Conservation (phyloP, 441 rosid genomes). For the Pelargonium myrrhifolium region DNA sequence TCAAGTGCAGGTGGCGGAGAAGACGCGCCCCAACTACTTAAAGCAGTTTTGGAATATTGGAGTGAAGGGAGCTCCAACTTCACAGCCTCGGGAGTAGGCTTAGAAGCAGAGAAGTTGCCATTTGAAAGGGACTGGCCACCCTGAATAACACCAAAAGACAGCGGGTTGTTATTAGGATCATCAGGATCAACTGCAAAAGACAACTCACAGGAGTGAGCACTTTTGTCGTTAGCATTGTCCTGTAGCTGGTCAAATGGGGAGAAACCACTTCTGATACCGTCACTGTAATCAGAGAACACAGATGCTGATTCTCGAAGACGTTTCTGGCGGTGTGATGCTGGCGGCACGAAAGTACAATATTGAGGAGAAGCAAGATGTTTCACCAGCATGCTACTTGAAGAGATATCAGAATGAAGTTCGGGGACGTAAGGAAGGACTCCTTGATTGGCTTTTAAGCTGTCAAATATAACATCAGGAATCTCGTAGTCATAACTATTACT, state of each 20-base stretch:
- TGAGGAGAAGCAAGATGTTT: constrained; percentile 54
- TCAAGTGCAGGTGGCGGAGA: constrained; percentile 61
- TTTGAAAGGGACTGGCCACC: constrained; percentile 75
- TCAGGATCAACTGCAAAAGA: constrained; percentile 49
- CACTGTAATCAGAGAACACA: constrained; percentile 36
- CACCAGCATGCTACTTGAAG: constrained; percentile 53
- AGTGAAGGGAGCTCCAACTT: constrained; percentile 99
- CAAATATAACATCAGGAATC: constrained; percentile 65
- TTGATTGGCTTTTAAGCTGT: constrained; percentile 50
- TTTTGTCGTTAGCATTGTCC: constrained; percentile 37
- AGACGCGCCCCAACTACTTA: constrained; percentile 62
- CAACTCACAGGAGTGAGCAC: constrained; percentile 38
- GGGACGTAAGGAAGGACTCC: constrained; percentile 48
- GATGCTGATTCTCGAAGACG: constrained; percentile 53
- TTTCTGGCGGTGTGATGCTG: constrained; percentile 45
- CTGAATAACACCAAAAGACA: constrained; percentile 48
- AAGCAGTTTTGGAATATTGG: constrained; percentile 79
- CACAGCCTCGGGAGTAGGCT: constrained; percentile 64
- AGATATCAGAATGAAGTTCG: constrained; percentile 45
- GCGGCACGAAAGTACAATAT: constrained; percentile 48
- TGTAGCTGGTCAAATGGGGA: constrained; percentile 44
- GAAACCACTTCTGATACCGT: constrained; percentile 42
- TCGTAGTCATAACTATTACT: constrained; percentile 32
- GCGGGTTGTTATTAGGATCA: constrained; percentile 35
- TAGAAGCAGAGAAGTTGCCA: constrained; percentile 86